Evolutionary conservation across 805 yeast species (phyloP).

Genomic region (Lachancea kluyveri): DNA sequence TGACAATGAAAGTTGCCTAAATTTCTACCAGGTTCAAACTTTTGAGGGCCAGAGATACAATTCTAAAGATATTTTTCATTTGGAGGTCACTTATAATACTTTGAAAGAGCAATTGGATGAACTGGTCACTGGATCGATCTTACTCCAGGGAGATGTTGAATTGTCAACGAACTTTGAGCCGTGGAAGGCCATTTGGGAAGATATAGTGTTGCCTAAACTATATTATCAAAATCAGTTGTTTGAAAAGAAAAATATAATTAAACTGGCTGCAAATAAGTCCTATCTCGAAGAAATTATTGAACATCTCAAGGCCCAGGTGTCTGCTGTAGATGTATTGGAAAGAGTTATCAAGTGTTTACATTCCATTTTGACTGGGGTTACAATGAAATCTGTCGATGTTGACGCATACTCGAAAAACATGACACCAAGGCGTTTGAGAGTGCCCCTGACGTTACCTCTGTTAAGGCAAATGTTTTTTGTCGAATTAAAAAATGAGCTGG

Average conservation of each 20-base stretch:
- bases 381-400: conserved; percentile 19
- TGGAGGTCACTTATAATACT: conserved; percentile 20
- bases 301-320: conserved; percentile 4
- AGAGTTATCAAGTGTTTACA: conserved; percentile 17
- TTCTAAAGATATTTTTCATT: conserved; percentile 16
- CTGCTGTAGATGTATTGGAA: conserved; percentile 12
- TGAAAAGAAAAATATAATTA: conserved; percentile 10
- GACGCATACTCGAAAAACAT: conserved; percentile 20
- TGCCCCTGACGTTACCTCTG: conserved; percentile 26
- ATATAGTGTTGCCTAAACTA: conserved; percentile 15
- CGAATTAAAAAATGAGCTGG: conserved; percentile 8
- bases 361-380: conserved; percentile 14
- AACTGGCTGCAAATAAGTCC: conserved; percentile 4
- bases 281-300: conserved; percentile 4
- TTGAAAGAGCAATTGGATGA: conserved; percentile 24
- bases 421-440: conserved; percentile 13
- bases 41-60: conserved; percentile 9
- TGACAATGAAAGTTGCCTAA: conserved; percentile 19
- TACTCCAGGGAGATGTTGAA: conserved; percentile 23
- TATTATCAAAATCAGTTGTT: conserved; percentile 20
- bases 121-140: conserved; percentile 21
- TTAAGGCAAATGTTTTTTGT: conserved; percentile 21
- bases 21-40: conserved; percentile 21
- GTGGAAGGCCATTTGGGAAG: conserved; percentile 25
- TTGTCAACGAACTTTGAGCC: conserved; percentile 19